Evolutionary conservation across 2,329 filamentous ascomycete genomes (phyloP).

Genomic region (Aspergillus ochraceus): DNA sequence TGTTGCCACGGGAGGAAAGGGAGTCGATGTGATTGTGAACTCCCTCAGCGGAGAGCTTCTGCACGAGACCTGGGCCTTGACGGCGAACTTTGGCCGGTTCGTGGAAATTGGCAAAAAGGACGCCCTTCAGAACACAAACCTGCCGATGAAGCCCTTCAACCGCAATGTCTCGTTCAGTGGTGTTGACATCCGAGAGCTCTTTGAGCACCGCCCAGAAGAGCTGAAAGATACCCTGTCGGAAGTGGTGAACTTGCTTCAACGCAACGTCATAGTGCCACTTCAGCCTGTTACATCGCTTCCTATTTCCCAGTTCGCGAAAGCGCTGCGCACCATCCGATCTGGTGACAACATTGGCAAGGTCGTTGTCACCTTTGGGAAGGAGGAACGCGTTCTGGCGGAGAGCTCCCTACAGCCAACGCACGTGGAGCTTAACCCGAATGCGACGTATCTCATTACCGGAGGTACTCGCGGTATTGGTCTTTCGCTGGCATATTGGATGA

Average conservation of each 20-base stretch:
- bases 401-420: neutral
- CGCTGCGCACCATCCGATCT: neutral
- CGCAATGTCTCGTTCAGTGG: neutral
- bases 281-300: neutral
- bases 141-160: neutral
- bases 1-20: slow-evolving; percentile 16
- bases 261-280: neutral
- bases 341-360: neutral
- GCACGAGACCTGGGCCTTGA: slow-evolving; percentile 24
- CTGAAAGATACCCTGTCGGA: neutral
- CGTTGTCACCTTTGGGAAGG: neutral
- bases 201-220: neutral
- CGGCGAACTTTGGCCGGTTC: slow-evolving; percentile 24
- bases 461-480: neutral
- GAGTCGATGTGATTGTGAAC: slow-evolving; percentile 26
- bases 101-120: slow-evolving; percentile 10
- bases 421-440: neutral
- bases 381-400: neutral
- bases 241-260: neutral
- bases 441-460: neutral
- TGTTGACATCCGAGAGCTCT: neutral
- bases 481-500: neutral
- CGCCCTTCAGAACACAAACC: neutral
- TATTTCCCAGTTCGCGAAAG: neutral
- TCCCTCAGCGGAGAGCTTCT: slow-evolving; percentile 25